These are phyloP conservation scores for Monosporozyma yasuniensis DNA, from an alignment of 805 yeast genomes.

Conservation along the genomic window DNA sequence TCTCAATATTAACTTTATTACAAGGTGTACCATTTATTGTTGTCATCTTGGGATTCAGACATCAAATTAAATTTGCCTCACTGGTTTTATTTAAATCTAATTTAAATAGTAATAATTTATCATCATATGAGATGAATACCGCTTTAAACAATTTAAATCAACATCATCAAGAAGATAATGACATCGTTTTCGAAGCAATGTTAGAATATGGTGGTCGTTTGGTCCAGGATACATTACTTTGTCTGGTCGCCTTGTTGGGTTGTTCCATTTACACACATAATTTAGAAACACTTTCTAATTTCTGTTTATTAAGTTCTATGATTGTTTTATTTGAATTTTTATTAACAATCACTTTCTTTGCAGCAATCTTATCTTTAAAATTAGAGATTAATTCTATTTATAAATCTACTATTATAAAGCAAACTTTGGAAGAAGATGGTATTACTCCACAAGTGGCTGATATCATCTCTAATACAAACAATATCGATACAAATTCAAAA, in stretches of 20 bases:
- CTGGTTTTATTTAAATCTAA: neutral
- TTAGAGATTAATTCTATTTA: constrained; percentile 82
- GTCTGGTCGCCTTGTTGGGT: constrained; percentile 60
- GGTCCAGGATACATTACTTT: constrained; percentile 67
- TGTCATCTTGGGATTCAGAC: constrained; percentile 85
- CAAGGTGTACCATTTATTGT: constrained; percentile 94
- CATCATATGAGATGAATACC: constrained; percentile 28
- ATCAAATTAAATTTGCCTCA: constrained; percentile 60
- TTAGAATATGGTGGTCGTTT: constrained; percentile 31
- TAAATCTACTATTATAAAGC: constrained; percentile 65
- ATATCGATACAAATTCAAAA: constrained; percentile 6
- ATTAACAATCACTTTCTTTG: constrained; percentile 68
- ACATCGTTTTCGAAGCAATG: constrained; percentile 30
- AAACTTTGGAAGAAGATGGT: constrained; percentile 89
- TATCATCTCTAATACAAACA: constrained; percentile 40
- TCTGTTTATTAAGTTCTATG: constrained; percentile 65
- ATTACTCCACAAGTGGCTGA: constrained; percentile 65
- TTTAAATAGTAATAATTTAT: constrained; percentile 37
- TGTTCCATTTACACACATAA: constrained; percentile 56
- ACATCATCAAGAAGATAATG: neutral
- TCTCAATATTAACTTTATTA: constrained; percentile 65
- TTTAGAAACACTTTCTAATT: constrained; percentile 67
- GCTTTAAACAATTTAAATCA: constrained; percentile 22
- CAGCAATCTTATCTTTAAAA: constrained; percentile 78
- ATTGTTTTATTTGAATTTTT: constrained; percentile 64